Evolutionary conservation across 2,329 filamentous ascomycete genomes (phyloP).

Genomic region (Claviceps maximensis): DNA sequence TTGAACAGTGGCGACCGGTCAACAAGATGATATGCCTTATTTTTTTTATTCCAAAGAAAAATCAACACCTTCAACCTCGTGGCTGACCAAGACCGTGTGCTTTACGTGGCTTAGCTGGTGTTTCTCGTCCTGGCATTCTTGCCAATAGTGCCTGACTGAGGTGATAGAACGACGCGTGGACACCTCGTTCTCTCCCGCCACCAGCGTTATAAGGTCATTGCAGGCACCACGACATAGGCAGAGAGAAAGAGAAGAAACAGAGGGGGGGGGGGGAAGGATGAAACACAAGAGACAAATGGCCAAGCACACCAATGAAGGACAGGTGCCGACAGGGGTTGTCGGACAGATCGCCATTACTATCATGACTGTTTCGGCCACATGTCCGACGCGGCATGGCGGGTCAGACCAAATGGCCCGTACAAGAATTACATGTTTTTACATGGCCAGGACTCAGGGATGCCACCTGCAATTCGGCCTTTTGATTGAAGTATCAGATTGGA

Average conservation of each 20-base stretch:
- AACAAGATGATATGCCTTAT: not conserved
- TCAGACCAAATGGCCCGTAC: not conserved
- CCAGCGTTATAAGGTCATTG: too few relatives aligned
- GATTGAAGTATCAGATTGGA: not conserved
- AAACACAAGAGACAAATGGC: not conserved
- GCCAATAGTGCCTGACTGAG: too few relatives aligned
- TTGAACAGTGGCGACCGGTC: not conserved
- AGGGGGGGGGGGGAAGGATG: too few relatives aligned
- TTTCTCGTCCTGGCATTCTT: too few relatives aligned
- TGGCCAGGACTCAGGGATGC: not conserved
- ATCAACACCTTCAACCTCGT: too few relatives aligned
- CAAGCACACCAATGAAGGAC: not conserved
- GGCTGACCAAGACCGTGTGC: too few relatives aligned
- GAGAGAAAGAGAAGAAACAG: too few relatives aligned
- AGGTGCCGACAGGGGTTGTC: not conserved
- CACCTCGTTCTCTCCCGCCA: too few relatives aligned
- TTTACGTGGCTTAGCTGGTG: too few relatives aligned
- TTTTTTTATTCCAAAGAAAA: too few relatives aligned
- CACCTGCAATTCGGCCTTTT: not conserved
- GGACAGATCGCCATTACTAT: not conserved
- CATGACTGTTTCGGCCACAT: not conserved
- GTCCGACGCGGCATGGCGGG: not conserved
- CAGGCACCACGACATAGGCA: too few relatives aligned
- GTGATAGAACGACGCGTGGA: too few relatives aligned
- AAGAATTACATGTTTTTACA: not conserved